Evolutionary conservation across 2,329 filamentous ascomycete species (phyloP).

Genomic region (Cercospora sp.): DNA sequence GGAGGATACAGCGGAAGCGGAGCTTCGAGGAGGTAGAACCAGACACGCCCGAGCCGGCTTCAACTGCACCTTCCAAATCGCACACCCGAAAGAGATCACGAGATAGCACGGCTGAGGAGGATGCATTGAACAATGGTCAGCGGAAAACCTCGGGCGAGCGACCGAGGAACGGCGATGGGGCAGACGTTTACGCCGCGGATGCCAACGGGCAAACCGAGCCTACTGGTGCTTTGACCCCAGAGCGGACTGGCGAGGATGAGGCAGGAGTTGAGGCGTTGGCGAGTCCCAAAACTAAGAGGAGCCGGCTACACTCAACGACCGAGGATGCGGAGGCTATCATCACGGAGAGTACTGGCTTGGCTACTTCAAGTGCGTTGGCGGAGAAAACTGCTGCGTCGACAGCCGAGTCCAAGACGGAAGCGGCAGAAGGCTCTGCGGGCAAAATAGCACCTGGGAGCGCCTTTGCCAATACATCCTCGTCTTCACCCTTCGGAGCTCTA

Average conservation of each 20-base stretch:
- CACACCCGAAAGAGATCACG: slow-evolving; percentile 51
- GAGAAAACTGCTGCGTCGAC: slow-evolving; percentile 21
- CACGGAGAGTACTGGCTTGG: slow-evolving; percentile 8
- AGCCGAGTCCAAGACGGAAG: slow-evolving; percentile 21
- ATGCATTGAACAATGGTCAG: slow-evolving; percentile 36
- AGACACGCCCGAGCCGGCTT: slow-evolving; percentile 37
- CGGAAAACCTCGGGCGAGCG: slow-evolving; percentile 38
- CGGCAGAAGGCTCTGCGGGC: slow-evolving; percentile 24
- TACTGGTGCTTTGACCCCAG: slow-evolving; percentile 27
- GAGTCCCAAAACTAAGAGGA: slow-evolving; percentile 54
- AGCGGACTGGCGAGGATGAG: slow-evolving; percentile 20
- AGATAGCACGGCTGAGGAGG: slow-evolving; percentile 43
- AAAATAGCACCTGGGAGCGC: slow-evolving; percentile 38
- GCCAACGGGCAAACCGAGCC: slow-evolving; percentile 31
- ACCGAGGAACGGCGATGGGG: slow-evolving; percentile 32
- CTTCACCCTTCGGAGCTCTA: slow-evolving; percentile 52
- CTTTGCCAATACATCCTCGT: slow-evolving; percentile 48
- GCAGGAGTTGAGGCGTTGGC: slow-evolving; percentile 31
- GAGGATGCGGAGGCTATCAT: slow-evolving; percentile 24
- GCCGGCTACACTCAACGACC: slow-evolving; percentile 40
- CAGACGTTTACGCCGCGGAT: slow-evolving; percentile 28
- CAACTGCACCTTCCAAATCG: slow-evolving; percentile 40
- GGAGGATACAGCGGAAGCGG: slow-evolving; percentile 45
- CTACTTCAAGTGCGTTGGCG: slow-evolving; percentile 2
- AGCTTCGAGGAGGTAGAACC: slow-evolving; percentile 49